Percentiles rank a stretch among this genome's conserved stretches.
phyloP scores from a whole-genome alignment of 2,329 filamentous ascomycete species.

The Eutypella sp. region DNA sequence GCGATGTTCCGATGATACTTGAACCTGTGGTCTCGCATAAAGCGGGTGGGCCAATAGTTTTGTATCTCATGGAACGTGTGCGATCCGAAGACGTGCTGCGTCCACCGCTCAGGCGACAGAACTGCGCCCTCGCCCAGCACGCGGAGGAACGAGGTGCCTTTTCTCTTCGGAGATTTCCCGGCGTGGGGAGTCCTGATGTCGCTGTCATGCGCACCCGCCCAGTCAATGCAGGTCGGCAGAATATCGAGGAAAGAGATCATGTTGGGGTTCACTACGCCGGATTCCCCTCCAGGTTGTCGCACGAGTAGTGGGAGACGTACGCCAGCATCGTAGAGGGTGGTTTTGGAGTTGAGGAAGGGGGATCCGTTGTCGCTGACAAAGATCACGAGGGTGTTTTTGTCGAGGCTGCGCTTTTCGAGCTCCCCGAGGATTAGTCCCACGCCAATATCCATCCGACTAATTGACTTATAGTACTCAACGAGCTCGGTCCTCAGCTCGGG shows the following conservation, averaged over 20 bases:
- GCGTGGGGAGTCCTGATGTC: constrained; percentile 7
- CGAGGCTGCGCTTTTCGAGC: constrained; percentile 17
- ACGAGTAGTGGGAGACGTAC: constrained; percentile 39
- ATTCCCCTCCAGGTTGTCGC: constrained; percentile 23
- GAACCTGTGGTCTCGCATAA: constrained; percentile 29
- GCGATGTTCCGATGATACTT: constrained; percentile 48
- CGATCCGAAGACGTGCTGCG: constrained; percentile 40
- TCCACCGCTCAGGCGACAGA: constrained; percentile 15
- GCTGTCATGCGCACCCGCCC: constrained; percentile 17
- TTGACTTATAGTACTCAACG: constrained; percentile 36
- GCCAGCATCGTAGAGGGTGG: constrained; percentile 44
- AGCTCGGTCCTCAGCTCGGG: constrained; percentile 37
- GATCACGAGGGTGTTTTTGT: neutral
- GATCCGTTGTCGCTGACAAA: constrained; percentile 46
- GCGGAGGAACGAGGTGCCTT: constrained; percentile 34
- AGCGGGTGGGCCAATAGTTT: constrained; percentile 47
- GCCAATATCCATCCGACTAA: constrained; percentile 37
- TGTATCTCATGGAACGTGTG: constrained; percentile 46
- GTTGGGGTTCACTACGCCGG: constrained; percentile 33
- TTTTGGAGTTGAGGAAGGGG: constrained; percentile 47
- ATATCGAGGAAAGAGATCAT: constrained; percentile 42
- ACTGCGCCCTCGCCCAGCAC: constrained; percentile 21
- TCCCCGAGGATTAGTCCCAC: constrained; percentile 34
- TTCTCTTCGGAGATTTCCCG: constrained; percentile 13
- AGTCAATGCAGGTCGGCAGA: constrained; percentile 40